Conservation (phyloP, 345 rosid species). For the Clausena lansium region DNA sequence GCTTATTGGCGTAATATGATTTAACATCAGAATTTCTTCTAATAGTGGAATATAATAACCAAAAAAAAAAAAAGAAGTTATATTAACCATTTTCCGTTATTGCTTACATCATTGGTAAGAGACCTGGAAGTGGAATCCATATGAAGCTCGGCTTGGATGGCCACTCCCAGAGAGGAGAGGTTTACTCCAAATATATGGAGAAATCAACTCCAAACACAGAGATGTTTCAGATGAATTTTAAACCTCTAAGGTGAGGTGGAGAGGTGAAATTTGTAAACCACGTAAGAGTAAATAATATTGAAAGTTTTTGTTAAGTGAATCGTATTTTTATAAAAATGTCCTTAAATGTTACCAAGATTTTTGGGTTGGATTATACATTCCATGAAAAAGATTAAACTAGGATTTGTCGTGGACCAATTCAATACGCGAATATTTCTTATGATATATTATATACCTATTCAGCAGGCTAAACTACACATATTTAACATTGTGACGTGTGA, state of each 20-base stretch:
- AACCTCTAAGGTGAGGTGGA: no score
- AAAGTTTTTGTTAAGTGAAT: not conserved
- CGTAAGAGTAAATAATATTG: no score
- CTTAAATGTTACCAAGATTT: not conserved
- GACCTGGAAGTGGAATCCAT: not conserved
- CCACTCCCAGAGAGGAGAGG: no score
- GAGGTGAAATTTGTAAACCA: no score
- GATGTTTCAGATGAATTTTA: no score
- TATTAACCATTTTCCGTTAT: not conserved
- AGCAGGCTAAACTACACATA: not conserved
- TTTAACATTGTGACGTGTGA: not conserved
- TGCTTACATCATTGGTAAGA: not conserved
- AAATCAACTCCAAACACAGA: no score
- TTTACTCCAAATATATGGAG: no score
- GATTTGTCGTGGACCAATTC: not conserved
- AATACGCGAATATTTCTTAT: not conserved
- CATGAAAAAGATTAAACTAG: not conserved
- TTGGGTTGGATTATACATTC: not conserved
- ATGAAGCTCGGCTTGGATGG: no score
- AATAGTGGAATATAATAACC: not conserved
- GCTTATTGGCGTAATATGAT: conserved; percentile 12
- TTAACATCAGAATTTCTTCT: conserved; percentile 2
- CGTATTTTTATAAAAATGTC: not conserved
- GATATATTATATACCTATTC: conserved; percentile 11
- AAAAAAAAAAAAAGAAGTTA: not conserved